phyloP scores from a whole-genome alignment of 2,329 filamentous ascomycete genomes.

The Aspergillus latus region DNA sequence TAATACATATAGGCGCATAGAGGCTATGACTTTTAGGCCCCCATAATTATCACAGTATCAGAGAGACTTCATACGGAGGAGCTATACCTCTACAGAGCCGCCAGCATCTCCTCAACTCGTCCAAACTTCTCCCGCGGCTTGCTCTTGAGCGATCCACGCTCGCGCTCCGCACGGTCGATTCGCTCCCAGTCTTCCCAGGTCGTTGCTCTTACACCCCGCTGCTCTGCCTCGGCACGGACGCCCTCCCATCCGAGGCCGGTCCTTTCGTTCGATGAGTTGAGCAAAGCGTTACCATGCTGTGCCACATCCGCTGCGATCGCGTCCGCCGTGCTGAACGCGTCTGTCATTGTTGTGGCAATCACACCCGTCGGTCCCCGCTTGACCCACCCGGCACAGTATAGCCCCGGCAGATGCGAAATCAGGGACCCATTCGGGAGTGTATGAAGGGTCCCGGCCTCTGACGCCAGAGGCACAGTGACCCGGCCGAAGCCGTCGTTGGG shows the following conservation, averaged over 20 bases:
- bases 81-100: constrained; percentile 30
- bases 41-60: not conserved
- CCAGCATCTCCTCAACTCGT: constrained; percentile 59
- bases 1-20: no score
- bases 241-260: constrained; percentile 71
- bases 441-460: constrained; percentile 21
- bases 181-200: constrained; percentile 82
- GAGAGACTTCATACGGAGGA: no score
- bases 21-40: no score
- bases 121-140: constrained; percentile 74
- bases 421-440: constrained; percentile 38
- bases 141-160: constrained; percentile 63
- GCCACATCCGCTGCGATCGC: constrained; percentile 77
- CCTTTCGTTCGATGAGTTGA: constrained; percentile 44
- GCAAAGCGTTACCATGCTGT: constrained; percentile 39
- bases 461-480: constrained; percentile 50
- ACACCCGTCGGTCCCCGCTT: constrained; percentile 93
- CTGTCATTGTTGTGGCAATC: constrained; percentile 93
- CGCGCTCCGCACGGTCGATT: constrained; percentile 77
- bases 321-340: constrained; percentile 87
- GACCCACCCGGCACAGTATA: constrained; percentile 96
- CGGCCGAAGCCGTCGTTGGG: constrained; percentile 79
- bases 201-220: constrained; percentile 61
- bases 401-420: constrained; percentile 60
- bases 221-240: constrained; percentile 61